Evolutionary conservation across 805 yeast species (phyloP).

Genomic region (Candida hispaniensis): DNA sequence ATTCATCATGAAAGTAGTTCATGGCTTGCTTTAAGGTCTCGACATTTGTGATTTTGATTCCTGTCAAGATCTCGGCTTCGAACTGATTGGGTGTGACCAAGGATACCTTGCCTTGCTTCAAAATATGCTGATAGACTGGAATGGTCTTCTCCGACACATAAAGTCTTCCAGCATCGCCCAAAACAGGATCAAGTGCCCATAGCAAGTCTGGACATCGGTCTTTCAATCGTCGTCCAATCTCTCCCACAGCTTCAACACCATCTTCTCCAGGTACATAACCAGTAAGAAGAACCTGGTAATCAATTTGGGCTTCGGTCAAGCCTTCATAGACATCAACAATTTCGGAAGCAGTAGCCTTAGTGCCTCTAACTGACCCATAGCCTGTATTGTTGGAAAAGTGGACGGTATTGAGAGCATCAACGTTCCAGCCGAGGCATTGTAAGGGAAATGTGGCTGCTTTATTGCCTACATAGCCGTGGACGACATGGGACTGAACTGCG

Average conservation of each 20-base stretch:
- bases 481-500: slow-evolving; percentile 80
- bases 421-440: slow-evolving; percentile 85
- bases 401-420: slow-evolving; percentile 79
- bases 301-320: slow-evolving; percentile 37
- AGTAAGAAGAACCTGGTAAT: slow-evolving; percentile 58
- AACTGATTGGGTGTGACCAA: slow-evolving; percentile 85
- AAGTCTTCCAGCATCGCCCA: slow-evolving; percentile 80
- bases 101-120: slow-evolving; percentile 43
- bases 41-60: slow-evolving; percentile 34
- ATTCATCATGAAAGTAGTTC: slow-evolving; percentile 37
- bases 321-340: slow-evolving; percentile 47
- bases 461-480: slow-evolving; percentile 93
- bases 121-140: slow-evolving; percentile 44
- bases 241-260: slow-evolving; percentile 41
- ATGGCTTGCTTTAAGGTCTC: slow-evolving; percentile 40
- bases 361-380: slow-evolving; percentile 58
- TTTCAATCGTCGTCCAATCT: slow-evolving; percentile 32
- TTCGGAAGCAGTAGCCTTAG: slow-evolving; percentile 36
- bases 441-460: slow-evolving; percentile 84
- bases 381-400: slow-evolving; percentile 91
- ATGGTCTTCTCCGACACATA: slow-evolving; percentile 55
- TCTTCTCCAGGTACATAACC: slow-evolving; percentile 69
- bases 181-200: slow-evolving; percentile 79
- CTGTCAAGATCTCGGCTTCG: slow-evolving; percentile 67
- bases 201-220: slow-evolving; percentile 24